Evolutionary conservation across 2,329 filamentous ascomycete genomes (phyloP).

Genomic region (Cordyceps cicadae): DNA sequence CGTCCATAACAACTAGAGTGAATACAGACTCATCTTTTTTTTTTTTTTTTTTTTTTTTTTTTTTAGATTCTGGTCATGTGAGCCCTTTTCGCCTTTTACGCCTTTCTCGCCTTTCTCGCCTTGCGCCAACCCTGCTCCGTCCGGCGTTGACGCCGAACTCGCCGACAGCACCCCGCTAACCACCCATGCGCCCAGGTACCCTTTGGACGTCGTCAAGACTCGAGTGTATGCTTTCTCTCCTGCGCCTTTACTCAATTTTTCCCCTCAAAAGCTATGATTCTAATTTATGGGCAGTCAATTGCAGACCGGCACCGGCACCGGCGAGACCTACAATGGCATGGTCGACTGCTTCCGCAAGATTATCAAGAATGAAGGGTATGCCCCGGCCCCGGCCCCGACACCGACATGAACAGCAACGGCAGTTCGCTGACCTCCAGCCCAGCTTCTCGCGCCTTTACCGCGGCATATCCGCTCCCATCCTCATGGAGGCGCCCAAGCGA

Average conservation of each 20-base stretch:
- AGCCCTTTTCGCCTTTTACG: slow-evolving; percentile 32
- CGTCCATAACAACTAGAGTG: slow-evolving; percentile 13
- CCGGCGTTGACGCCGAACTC: slow-evolving; percentile 4
- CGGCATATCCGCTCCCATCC: slow-evolving; percentile 87
- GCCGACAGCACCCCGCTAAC: slow-evolving; percentile 15
- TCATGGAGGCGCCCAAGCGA: slow-evolving; percentile 92
- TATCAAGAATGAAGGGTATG: slow-evolving; percentile 84
- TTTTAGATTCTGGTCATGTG: slow-evolving; percentile 79
- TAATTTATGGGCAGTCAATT: slow-evolving; percentile 57
- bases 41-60: too few species aligned
- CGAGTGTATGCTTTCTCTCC: slow-evolving; percentile 61
- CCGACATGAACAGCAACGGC: neutral
- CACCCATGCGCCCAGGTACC: slow-evolving; percentile 61
- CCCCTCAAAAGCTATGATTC: slow-evolving; percentile 11
- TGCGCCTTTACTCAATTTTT: neutral
- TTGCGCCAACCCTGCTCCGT: neutral
- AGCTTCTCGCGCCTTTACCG: slow-evolving; percentile 88
- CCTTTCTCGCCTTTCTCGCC: slow-evolving; percentile 13
- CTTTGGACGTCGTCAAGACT: slow-evolving; percentile 96
- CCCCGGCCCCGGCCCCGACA: neutral
- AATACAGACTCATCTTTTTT: neutral
- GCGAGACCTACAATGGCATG: slow-evolving; percentile 93
- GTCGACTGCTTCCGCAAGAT: slow-evolving; percentile 98
- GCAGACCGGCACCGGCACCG: slow-evolving; percentile 67
- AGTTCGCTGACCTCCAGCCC: slow-evolving; percentile 10